A percentile compares a stretch with the other conserved stretches of the same genome.
phyloP scores from a whole-genome alignment of 2,329 filamentous ascomycete genomes.

The Beauveria asiatica region DNA sequence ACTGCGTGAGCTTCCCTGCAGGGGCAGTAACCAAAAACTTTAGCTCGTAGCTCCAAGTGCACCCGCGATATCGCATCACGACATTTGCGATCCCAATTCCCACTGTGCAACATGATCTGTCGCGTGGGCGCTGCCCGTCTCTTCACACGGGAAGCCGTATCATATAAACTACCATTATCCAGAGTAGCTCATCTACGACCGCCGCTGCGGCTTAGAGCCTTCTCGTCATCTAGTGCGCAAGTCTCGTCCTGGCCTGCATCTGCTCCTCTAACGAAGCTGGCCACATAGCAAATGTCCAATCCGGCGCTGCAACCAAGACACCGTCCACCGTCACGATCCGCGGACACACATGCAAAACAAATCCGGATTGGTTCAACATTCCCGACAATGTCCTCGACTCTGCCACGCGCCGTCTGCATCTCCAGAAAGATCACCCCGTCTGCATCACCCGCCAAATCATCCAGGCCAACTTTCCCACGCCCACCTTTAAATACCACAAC shows the following conservation, averaged over 20 bases:
- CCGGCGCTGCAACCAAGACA: slow-evolving; percentile 12
- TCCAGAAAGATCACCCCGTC: slow-evolving; percentile 84
- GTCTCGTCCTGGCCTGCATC: not conserved
- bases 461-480: slow-evolving; percentile 72
- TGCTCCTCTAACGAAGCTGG: not conserved
- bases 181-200: not conserved
- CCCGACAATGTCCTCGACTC: slow-evolving; percentile 66
- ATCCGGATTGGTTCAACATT: slow-evolving; percentile 76
- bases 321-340: slow-evolving; percentile 43
- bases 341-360: slow-evolving; percentile 55
- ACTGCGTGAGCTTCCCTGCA: not conserved
- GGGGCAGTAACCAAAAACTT: not conserved
- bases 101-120: slow-evolving; percentile 7
- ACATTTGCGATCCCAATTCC: not conserved
- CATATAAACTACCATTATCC: not conserved
- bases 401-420: slow-evolving; percentile 71
- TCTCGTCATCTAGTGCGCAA: not conserved
- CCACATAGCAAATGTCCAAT: not conserved
- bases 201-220: not conserved
- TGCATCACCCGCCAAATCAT: slow-evolving; percentile 87
- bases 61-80: not conserved
- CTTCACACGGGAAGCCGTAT: not conserved
- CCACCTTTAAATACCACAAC: slow-evolving; percentile 69
- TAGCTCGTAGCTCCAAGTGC: not conserved
- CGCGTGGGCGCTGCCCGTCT: slow-evolving; percentile 1